Conservation (phyloP, 75 land plant genomes). For the Sequoia sempervirens region DNA sequence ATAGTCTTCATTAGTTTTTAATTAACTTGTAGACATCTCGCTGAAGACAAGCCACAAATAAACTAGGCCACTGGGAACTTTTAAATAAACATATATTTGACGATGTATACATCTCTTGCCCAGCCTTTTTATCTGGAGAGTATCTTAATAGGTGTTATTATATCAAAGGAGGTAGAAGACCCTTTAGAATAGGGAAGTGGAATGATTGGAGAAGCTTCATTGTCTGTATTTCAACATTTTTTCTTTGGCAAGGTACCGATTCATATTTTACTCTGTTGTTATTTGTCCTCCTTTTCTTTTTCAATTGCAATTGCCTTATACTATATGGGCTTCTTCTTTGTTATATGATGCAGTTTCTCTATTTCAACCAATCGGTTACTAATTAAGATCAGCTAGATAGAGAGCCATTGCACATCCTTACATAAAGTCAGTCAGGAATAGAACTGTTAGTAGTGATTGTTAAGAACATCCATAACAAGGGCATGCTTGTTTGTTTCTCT, state of each 20-base stretch:
- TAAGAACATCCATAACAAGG: not conserved
- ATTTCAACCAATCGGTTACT: not conserved
- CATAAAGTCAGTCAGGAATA: not conserved
- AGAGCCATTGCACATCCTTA: not conserved
- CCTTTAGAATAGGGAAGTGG: slow-evolving; percentile 1
- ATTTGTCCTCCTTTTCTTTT: not conserved
- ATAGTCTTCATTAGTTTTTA: not conserved
- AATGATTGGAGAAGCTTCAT: not conserved
- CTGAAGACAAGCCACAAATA: not conserved
- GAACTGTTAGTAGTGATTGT: not conserved
- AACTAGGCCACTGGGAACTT: not conserved
- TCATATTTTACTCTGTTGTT: not conserved
- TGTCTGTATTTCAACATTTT: not conserved
- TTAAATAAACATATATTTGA: not conserved
- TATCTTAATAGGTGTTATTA: not conserved
- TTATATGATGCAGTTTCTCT: not conserved
- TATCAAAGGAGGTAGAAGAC: not conserved
- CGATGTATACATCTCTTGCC: not conserved
- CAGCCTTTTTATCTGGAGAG: not conserved
- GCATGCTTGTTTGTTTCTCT: not conserved
- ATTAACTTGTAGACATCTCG: not conserved
- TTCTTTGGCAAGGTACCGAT: not conserved
- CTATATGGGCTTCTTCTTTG: not conserved
- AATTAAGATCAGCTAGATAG: not conserved
- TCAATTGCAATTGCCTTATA: not conserved